These are phyloP conservation scores for Geoglossum glabrum DNA, from an alignment of 495 filamentous ascomycete species.

Conservation along the genomic window DNA sequence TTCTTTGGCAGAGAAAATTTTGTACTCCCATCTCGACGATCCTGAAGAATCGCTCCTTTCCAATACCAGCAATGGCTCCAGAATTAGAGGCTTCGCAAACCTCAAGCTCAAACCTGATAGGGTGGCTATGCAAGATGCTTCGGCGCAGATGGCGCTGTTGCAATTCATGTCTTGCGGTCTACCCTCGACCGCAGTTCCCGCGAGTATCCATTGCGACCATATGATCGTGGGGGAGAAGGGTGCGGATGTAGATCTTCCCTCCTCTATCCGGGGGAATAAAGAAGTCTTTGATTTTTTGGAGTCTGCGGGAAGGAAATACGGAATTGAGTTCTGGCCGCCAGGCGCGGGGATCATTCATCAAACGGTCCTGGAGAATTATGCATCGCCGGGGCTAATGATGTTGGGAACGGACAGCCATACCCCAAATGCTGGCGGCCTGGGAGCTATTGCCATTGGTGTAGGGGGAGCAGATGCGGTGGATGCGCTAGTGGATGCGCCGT, in stretches of 20 bases:
- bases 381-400: slow-evolving; percentile 96
- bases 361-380: slow-evolving; percentile 94
- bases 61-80: slow-evolving; percentile 57
- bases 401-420: slow-evolving; percentile 98
- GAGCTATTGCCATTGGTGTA: slow-evolving; percentile 90
- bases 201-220: slow-evolving; percentile 96
- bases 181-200: slow-evolving; percentile 79
- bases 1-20: slow-evolving; percentile 89
- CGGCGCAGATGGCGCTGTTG: slow-evolving; percentile 90
- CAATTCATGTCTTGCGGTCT: slow-evolving; percentile 98
- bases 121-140: slow-evolving; percentile 98
- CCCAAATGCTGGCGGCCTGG: slow-evolving; percentile 83
- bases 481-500: slow-evolving; percentile 85
- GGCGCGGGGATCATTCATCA: slow-evolving; percentile 99
- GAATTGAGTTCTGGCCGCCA: slow-evolving; percentile 97
- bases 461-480: slow-evolving; percentile 96
- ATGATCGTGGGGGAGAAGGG: slow-evolving; percentile 92
- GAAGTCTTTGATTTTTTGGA: slow-evolving; percentile 97
- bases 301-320: slow-evolving; percentile 85
- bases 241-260: slow-evolving; percentile 69
- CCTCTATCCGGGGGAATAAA: slow-evolving; percentile 76
- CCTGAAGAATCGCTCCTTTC: slow-evolving; percentile 66
- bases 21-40: slow-evolving; percentile 86
- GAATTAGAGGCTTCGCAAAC: slow-evolving; percentile 72
- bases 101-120: slow-evolving; percentile 95